Evolutionary conservation across 2,329 filamentous ascomycete genomes (phyloP).

Genomic region (Trichoderma polysporum): DNA sequence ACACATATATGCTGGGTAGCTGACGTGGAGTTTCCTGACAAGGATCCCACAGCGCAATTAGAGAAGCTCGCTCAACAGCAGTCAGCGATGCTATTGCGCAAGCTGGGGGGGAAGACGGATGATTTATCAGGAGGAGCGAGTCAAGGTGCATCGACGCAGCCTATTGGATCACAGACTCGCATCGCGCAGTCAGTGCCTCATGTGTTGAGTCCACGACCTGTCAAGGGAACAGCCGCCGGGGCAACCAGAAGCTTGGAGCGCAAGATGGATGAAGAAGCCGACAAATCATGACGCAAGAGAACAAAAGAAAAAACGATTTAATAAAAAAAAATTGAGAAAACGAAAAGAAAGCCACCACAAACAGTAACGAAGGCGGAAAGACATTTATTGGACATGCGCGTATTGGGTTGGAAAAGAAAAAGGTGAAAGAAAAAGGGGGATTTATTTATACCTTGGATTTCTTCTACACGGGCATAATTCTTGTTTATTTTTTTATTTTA

Average conservation of each 20-base stretch:
- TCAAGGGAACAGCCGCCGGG: slow-evolving; percentile 37
- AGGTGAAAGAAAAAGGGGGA: not conserved
- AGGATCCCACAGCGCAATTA: slow-evolving; percentile 71
- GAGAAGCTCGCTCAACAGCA: slow-evolving; percentile 68
- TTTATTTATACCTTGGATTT: slow-evolving; percentile 12
- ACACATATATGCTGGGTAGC: slow-evolving; percentile 53
- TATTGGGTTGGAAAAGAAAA: slow-evolving; percentile 8
- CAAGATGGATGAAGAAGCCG: slow-evolving; percentile 26
- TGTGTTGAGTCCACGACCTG: slow-evolving; percentile 44
- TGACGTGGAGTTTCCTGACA: slow-evolving; percentile 50
- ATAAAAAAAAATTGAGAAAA: not conserved
- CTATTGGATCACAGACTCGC: slow-evolving; percentile 33
- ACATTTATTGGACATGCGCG: not conserved
- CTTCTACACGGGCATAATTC: slow-evolving; percentile 14
- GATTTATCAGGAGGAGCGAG: slow-evolving; percentile 31
- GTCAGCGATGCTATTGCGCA: slow-evolving; percentile 59
- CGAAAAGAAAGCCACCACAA: slow-evolving; percentile 1
- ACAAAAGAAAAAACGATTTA: not conserved
- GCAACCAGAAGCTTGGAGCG: slow-evolving; percentile 37
- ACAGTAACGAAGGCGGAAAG: slow-evolving; percentile 11
- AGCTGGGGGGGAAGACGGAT: slow-evolving; percentile 43
- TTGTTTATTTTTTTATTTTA: not conserved
- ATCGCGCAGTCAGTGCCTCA: slow-evolving; percentile 29
- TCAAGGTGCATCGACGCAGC: slow-evolving; percentile 48
- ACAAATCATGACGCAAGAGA: not conserved